Evolutionary conservation across 768 basidiomycete genomes (phyloP), one percentile per base, ranked within the genome.

Genomic region (Rhizopogon roseolus): DNA sequence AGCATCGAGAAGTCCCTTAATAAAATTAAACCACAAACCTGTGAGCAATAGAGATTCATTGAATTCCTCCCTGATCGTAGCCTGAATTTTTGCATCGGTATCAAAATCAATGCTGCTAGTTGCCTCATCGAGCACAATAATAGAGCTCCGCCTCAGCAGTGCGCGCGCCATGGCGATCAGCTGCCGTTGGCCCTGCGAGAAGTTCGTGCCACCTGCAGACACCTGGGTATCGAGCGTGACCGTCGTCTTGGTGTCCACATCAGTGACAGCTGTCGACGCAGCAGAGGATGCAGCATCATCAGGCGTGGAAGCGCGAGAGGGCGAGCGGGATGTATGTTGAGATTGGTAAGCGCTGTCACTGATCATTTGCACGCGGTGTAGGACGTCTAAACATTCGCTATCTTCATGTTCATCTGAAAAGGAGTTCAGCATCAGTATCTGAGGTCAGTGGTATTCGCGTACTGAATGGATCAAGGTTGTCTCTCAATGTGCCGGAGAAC

Each of bases 181-280:
- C 62, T 98, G 94, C 9, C 93, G 69, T 64, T 98, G 93, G 9
- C 95, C 94, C 55, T 93, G 90, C 1, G 90, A 94, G 68, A 97
- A 95, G 72, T 97, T 96, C 29, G 84, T 77, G 0, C 93, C 93
- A 0, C 93, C 93, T 1, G 90, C 78, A 0, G 90, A 90, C 8
- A 96, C 87, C 55, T 87, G 83, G 0, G 87, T 90, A 17, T 90
- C 83, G 4, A 96, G 76, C 0, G 81, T 76, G 28, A 95, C 73
- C 0, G 73, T 73, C 1, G 75, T 76, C 63, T 81, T 86, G 29
- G 62, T 51, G 19, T 88, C 87, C 2, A 76, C 64, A 22, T 85
- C 83, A 0, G 85, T 87, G 10, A 66, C 64, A 4, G 62, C 52
- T 0, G 76, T 69, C 2, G 76, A 77, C 0, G 72, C 73, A 3